Percentiles rank a stretch among this genome's conserved stretches.
Evolutionary conservation across 441 rosid genomes (phyloP).

Genomic region (Raphanus hybrid): DNA sequence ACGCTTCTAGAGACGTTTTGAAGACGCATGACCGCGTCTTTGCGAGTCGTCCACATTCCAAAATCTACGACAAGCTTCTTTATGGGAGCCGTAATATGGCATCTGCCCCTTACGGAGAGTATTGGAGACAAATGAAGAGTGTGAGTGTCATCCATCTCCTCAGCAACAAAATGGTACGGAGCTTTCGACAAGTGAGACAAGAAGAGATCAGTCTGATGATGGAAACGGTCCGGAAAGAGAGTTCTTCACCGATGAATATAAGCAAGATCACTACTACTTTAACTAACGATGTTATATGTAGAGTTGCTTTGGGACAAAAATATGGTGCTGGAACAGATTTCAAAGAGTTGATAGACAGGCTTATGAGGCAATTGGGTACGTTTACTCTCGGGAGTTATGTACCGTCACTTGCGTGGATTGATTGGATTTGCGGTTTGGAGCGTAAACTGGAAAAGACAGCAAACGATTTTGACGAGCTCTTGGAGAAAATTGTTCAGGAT

Average conservation of each 20-base stretch:
- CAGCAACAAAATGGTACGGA: conserved; percentile 42
- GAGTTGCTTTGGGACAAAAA: conserved; percentile 49
- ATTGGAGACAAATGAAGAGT: conserved; percentile 30
- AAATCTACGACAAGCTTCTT: conserved; percentile 34
- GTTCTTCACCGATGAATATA: conserved; percentile 35
- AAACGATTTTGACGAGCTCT: conserved; percentile 42
- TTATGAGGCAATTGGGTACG: conserved; percentile 38
- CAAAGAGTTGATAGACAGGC: conserved; percentile 36
- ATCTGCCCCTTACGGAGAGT: conserved; percentile 39
- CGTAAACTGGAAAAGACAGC: conserved; percentile 32
- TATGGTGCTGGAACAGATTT: conserved; percentile 42
- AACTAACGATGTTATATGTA: conserved; percentile 46
- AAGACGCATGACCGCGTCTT: conserved; percentile 34
- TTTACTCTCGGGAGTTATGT: conserved; percentile 45
- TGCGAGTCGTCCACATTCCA: neutral
- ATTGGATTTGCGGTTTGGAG: conserved; percentile 30
- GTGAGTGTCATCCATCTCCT: conserved; percentile 47
- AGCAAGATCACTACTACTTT: conserved; percentile 35
- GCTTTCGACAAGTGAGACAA: conserved; percentile 31
- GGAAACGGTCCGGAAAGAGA: conserved; percentile 27
- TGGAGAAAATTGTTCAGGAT: conserved; percentile 43
- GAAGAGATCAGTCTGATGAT: conserved; percentile 42
- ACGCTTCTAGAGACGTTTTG: conserved; percentile 45
- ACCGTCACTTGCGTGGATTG: conserved; percentile 50
- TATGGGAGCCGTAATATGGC: conserved; percentile 43